Percentiles rank a stretch among this genome's conserved stretches.
Evolutionary conservation across 139 green algal genomes (phyloP).

Genomic region (Auxenochlorella pyrenoidosa): DNA sequence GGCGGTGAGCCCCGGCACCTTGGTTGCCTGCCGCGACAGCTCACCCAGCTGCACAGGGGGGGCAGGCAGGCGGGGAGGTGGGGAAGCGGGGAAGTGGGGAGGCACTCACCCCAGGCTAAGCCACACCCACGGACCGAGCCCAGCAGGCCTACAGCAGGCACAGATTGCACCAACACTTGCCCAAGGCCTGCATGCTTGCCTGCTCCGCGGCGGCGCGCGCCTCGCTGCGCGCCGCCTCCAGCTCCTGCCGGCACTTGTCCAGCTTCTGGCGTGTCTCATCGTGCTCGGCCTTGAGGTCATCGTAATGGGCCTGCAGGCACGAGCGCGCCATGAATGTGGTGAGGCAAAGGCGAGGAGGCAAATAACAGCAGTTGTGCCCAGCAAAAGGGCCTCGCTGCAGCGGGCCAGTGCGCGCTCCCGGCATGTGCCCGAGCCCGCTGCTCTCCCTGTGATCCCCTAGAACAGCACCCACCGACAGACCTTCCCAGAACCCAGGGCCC

Average conservation of each 20-base stretch:
- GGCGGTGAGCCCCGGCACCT: not conserved
- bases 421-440: no score
- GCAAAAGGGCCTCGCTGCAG: no score
- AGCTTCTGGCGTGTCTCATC: not conserved
- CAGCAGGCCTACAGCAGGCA: not conserved
- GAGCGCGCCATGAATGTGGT: not conserved
- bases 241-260: not conserved
- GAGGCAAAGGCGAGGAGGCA: no score
- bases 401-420: no score
- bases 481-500: no score
- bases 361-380: no score
- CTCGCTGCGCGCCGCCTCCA: slow-evolving; percentile 16
- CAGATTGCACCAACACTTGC: not conserved
- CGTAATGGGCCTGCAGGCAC: slow-evolving; percentile 16
- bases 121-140: not conserved
- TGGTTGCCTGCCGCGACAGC: slow-evolving; percentile 23
- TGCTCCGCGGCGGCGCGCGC: not conserved
- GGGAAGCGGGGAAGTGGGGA: no score
- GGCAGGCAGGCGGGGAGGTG: not conserved
- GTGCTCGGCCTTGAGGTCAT: slow-evolving; percentile 32
- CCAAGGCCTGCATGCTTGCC: not conserved
- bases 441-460: no score
- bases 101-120: not conserved
- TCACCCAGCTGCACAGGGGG: not conserved
- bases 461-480: no score